Evolutionary conservation across 345 rosid species (phyloP).

Genomic region (Noccaea bulbosa): DNA sequence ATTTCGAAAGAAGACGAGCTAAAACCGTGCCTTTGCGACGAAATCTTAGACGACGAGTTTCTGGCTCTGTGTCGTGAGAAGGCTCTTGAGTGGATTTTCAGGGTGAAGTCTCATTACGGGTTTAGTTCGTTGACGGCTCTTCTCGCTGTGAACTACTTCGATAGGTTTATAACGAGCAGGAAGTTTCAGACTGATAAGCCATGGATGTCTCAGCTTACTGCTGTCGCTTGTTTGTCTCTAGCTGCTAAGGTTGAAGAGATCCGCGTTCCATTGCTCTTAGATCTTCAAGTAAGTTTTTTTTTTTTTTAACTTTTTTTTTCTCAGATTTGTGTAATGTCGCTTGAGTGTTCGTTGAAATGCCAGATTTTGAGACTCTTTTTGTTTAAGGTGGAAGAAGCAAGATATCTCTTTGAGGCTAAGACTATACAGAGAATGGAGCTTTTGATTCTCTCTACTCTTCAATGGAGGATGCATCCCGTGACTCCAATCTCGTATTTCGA

Average conservation of each 20-base stretch:
- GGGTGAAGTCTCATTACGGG: conserved; percentile 64
- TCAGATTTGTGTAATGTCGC: conserved; percentile 36
- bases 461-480: conserved; percentile 91
- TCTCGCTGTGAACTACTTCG: conserved; percentile 88
- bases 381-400: conserved; percentile 72
- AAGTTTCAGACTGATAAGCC: conserved; percentile 76
- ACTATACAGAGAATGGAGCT: conserved; percentile 95
- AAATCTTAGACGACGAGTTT: conserved; percentile 44
- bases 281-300: conserved; percentile 70
- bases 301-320: conserved; percentile 18
- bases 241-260: conserved; percentile 97
- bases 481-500: conserved; percentile 85
- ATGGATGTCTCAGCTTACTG: conserved; percentile 92
- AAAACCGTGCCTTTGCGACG: conserved; percentile 37
- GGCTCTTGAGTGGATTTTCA: conserved; percentile 78
- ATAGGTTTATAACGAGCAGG: conserved; percentile 72
- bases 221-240: conserved; percentile 84
- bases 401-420: conserved; percentile 77
- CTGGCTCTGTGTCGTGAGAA: conserved; percentile 51
- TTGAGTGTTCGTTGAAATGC: conserved; percentile 48
- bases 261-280: conserved; percentile 80
- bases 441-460: conserved; percentile 74
- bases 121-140: conserved; percentile 71
- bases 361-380: conserved; percentile 7
- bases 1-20: conserved; percentile 64